Conservation (phyloP, 305 asterid species). For the Fraxinus platypoda region DNA sequence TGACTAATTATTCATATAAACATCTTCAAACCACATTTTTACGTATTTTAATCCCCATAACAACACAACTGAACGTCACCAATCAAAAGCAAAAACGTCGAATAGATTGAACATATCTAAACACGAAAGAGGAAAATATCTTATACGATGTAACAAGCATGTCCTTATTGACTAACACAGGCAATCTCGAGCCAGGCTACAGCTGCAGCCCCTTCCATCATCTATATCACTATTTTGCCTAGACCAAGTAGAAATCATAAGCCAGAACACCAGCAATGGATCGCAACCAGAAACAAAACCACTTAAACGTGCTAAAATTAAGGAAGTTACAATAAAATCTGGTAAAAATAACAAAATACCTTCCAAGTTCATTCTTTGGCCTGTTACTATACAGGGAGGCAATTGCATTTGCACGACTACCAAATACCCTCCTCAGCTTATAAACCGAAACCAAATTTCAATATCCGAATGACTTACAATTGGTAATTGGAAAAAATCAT, state of each 20-base stretch:
- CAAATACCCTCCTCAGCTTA: slow-evolving; percentile 29
- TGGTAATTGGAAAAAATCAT: slow-evolving; percentile 29
- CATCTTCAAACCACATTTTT: neutral
- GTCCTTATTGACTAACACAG: neutral
- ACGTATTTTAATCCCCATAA: neutral
- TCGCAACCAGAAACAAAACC: slow-evolving; percentile 10
- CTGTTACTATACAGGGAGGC: slow-evolving; percentile 19
- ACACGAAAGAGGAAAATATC: neutral
- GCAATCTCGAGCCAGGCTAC: neutral
- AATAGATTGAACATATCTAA: neutral
- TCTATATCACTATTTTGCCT: neutral
- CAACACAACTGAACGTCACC: neutral
- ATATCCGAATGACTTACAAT: slow-evolving; percentile 43
- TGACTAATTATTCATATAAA: neutral
- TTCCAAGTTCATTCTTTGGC: slow-evolving; percentile 16
- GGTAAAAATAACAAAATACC: slow-evolving; percentile 12
- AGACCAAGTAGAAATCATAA: neutral
- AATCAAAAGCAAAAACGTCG: neutral
- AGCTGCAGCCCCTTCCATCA: neutral
- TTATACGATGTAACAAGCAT: neutral
- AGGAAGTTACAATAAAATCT: slow-evolving; percentile 11
- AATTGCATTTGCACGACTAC: slow-evolving; percentile 18
- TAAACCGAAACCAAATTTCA: slow-evolving; percentile 21
- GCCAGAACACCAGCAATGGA: neutral
- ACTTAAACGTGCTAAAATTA: slow-evolving; percentile 3